phyloP scores from a whole-genome alignment of 2,329 filamentous ascomycete species.

The Arthrinium phaeospermum region DNA sequence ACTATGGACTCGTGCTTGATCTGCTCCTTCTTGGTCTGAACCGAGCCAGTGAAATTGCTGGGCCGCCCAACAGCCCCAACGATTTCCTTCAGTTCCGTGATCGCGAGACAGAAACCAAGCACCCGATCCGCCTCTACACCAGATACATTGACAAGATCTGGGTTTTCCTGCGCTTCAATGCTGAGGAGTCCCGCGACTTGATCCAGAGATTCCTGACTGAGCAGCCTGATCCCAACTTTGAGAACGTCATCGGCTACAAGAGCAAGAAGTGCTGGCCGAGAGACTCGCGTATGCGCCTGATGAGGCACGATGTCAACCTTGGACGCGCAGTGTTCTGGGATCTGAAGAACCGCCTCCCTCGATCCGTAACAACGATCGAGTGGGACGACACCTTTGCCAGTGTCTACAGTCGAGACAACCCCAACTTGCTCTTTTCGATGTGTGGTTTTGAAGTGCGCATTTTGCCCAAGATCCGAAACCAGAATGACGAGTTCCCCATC shows the following conservation, averaged over 20 bases:
- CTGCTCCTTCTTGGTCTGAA: slow-evolving; percentile 89
- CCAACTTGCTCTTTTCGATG: slow-evolving; percentile 97
- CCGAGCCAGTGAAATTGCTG: slow-evolving; percentile 96
- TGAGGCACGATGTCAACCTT: slow-evolving; percentile 98
- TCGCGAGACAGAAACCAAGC: slow-evolving; percentile 86
- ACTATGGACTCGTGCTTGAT: slow-evolving; percentile 95
- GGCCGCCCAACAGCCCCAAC: slow-evolving; percentile 90
- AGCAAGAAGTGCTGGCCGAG: slow-evolving; percentile 99
- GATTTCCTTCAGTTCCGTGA: slow-evolving; percentile 98
- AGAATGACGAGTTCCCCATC: slow-evolving; percentile 94
- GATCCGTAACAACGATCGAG: slow-evolving; percentile 95
- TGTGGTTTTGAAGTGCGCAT: slow-evolving; percentile 97
- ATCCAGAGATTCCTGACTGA: slow-evolving; percentile 98
- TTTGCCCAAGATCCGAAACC: slow-evolving; percentile 90
- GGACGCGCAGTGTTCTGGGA: slow-evolving; percentile 99
- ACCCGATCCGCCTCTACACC: slow-evolving; percentile 97
- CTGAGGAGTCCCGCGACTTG: slow-evolving; percentile 91
- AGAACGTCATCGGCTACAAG: slow-evolving; percentile 98
- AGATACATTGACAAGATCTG: slow-evolving; percentile 98
- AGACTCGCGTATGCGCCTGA: slow-evolving; percentile 95
- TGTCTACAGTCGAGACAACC: slow-evolving; percentile 97
- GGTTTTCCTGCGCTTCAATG: slow-evolving; percentile 94
- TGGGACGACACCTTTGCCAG: slow-evolving; percentile 99
- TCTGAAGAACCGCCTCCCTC: slow-evolving; percentile 92
- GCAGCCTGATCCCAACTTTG: slow-evolving; percentile 97